Base-by-base conservation (phyloP, 1,284 basidiomycete species). In the Hypsizygus ulmarius region DNA sequence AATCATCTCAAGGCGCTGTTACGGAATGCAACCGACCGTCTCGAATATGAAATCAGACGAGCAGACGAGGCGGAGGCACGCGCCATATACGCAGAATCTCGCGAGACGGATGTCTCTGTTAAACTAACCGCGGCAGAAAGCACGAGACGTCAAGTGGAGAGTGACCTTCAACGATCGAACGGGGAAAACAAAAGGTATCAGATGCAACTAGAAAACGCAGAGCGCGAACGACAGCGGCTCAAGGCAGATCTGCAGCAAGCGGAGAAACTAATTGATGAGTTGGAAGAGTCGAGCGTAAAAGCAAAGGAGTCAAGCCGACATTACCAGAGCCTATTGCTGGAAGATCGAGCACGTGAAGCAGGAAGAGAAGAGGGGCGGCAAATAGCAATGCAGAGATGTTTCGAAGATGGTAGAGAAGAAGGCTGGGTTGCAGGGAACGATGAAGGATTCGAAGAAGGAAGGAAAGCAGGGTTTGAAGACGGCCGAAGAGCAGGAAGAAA, bases 1-100 rank as follows among this genome's bases (percentile, higher is more conserved):
- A 71, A 73, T 50, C 74, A 76, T 49, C 71, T 85, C 51, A 84
- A 81, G 60, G 69, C 72, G 29, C 60, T 81, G 28, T 69, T 86
- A 19, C 72, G 74, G 45, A 67, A 65, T 40, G 75, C 81, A 3
- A 73, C 72, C 29, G 79, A 82, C 43, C 71, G 74, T 35, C 68
- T 86, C 25, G 79, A 84, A 57, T 66, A 71, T 48, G 82, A 84
- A 64, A 75, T 72, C 47, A 72, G 73, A 35, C 69, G 77, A 38
- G 78, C 75, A 19, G 75, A 78, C 44, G 69, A 74, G 32, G 76
- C 77, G 0, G 74, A 74, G 44, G 59, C 67, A 34, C 74, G 80
- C 19, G 80, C 79, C 37, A 74, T 75, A 46, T 69, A 68, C 32
- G 77, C 81, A 29, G 82, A 84, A 62, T 59, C 65, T 12, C 70